phyloP scores from a whole-genome alignment of 225 moss, liverwort and hornwort species.

The Marchantia paleacea region DNA sequence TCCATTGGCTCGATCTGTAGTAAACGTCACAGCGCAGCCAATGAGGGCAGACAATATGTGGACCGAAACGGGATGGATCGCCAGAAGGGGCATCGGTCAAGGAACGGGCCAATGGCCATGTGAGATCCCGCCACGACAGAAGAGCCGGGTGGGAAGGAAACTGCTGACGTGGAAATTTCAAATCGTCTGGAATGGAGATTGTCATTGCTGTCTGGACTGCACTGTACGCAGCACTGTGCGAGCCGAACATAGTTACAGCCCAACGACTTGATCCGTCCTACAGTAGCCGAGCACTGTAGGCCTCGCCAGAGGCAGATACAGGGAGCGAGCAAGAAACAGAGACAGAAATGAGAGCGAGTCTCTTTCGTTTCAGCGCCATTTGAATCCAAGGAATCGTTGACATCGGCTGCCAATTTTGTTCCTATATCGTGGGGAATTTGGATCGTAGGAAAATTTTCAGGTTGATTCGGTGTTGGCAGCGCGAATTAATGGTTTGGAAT shows the following conservation, averaged over 20 bases:
- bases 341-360: background rate
- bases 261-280: conserved; percentile 6
- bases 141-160: too few species aligned
- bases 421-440: background rate
- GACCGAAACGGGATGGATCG: too few species aligned
- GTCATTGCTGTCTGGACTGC: too few species aligned
- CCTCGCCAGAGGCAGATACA: background rate
- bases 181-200: too few species aligned
- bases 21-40: too few species aligned
- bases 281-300: background rate
- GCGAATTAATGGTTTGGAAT: background rate
- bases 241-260: background rate
- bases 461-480: background rate
- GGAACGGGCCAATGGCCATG: too few species aligned
- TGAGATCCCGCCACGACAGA: too few species aligned
- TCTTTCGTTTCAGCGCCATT: background rate
- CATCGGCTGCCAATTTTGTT: background rate
- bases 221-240: too few species aligned
- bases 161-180: too few species aligned
- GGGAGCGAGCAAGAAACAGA: background rate
- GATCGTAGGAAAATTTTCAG: background rate
- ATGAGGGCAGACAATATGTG: too few species aligned
- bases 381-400: conserved; percentile 1
- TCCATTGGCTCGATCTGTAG: too few species aligned
- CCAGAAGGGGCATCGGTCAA: too few species aligned